Conservation (phyloP, 306 rosid species). For the Ziziphus jujuba region DNA sequence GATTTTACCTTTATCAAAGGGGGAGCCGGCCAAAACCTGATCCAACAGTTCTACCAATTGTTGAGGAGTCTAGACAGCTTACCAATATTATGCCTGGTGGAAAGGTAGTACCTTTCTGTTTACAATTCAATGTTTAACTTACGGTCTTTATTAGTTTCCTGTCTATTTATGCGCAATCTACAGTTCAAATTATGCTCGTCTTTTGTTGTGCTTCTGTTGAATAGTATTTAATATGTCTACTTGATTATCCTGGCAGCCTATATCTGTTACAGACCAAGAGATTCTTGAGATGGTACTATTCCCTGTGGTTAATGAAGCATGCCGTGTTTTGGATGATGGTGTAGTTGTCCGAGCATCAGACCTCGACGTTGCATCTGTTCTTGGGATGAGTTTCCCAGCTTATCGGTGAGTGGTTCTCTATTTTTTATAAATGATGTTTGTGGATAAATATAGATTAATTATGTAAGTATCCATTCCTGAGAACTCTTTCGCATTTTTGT, state of each 20-base stretch:
- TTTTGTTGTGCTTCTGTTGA: constrained; percentile 1
- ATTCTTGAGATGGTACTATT: constrained; percentile 91
- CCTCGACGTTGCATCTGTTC: constrained; percentile 87
- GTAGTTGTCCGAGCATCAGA: constrained; percentile 83
- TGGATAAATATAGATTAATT: too few species aligned
- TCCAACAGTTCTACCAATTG: constrained; percentile 55
- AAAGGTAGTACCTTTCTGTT: constrained; percentile 49
- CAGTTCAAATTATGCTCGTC: constrained; percentile 1
- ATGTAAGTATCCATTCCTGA: too few species aligned
- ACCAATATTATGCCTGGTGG: constrained; percentile 70
- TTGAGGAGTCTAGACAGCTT: constrained; percentile 72
- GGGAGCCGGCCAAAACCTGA: constrained; percentile 93
- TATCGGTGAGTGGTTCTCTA: constrained; percentile 48
- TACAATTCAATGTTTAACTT: not conserved
- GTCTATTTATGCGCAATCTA: constrained; percentile 1
- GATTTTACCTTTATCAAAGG: constrained; percentile 73
- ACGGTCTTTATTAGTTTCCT: constrained; percentile 8
- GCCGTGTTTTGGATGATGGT: constrained; percentile 86
- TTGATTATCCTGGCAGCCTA: constrained; percentile 52
- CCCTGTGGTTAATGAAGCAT: constrained; percentile 93
- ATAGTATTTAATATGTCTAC: constrained; percentile 13
- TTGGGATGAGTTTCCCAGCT: constrained; percentile 97
- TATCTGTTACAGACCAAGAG: constrained; percentile 79
- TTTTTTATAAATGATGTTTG: not conserved
- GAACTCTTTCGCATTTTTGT: too few species aligned